These are phyloP conservation scores for Eutypella sp. DNA, from an alignment of 2,329 filamentous ascomycete genomes.

Conservation along the genomic window DNA sequence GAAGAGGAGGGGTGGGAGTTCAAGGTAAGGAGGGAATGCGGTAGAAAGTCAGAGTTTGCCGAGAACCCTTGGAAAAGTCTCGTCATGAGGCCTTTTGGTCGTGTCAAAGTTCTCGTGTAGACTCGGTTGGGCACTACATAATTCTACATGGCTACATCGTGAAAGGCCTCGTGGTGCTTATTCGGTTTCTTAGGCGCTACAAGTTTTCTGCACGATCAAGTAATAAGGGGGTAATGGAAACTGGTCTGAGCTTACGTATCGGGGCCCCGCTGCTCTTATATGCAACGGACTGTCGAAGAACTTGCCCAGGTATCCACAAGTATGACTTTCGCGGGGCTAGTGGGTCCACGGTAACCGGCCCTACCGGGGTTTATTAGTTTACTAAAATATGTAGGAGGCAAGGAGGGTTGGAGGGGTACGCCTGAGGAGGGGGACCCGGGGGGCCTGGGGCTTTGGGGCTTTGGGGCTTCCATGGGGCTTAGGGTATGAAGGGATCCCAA, in stretches of 20 bases:
- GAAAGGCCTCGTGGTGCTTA: conserved; percentile 22
- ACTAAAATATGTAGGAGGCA: no score
- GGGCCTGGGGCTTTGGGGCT: no score
- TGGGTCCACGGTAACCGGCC: conserved; percentile 11
- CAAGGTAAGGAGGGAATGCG: conserved; percentile 9
- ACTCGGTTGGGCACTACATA: no score
- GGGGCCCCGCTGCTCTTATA: no score
- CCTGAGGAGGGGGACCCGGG: background rate
- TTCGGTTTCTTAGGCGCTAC: conserved; percentile 18
- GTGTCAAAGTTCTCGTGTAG: no score
- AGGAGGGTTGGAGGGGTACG: background rate
- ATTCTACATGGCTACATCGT: no score
- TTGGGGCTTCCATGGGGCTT: no score
- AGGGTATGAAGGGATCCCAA: no score
- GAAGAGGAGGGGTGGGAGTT: no score
- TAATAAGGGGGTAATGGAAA: conserved; percentile 30
- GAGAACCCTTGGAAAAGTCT: conserved; percentile 12
- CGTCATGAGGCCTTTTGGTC: conserved; percentile 26
- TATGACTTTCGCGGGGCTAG: conserved; percentile 15
- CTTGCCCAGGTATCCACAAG: no score
- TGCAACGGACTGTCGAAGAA: no score
- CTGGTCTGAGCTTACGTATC: conserved; percentile 17
- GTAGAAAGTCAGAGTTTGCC: background rate
- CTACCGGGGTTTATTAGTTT: background rate
- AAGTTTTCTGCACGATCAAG: conserved; percentile 22